These are phyloP conservation scores for Xerocomellus chrysenteron DNA, from an alignment of 768 basidiomycete genomes.

Conservation along the genomic window DNA sequence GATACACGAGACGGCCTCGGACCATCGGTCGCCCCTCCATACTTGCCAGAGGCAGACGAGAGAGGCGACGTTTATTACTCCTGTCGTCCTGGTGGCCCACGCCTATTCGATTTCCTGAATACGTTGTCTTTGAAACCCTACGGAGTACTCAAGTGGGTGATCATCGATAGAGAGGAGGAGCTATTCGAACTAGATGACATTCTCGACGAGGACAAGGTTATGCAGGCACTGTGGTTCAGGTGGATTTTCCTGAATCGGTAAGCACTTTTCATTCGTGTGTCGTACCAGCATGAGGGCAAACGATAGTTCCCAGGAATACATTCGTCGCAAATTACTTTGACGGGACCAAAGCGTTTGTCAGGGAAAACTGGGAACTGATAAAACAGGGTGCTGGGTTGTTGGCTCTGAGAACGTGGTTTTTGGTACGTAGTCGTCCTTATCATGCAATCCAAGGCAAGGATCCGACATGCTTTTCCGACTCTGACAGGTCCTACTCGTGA, in stretches of 20 bases:
- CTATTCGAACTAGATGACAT: conserved; percentile 71
- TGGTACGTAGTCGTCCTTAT: conserved; percentile 40
- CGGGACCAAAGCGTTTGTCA: conserved; percentile 55
- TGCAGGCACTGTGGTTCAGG: conserved; percentile 73
- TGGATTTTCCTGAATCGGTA: conserved; percentile 70
- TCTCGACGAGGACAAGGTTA: conserved; percentile 73
- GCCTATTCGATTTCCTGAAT: conserved; percentile 62
- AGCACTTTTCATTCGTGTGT: conserved; percentile 3
- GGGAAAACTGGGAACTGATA: conserved; percentile 64
- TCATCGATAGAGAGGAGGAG: conserved; percentile 74
- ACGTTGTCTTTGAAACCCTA: conserved; percentile 58
- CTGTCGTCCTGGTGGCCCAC: conserved; percentile 64
- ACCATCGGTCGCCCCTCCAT: conserved; percentile 51
- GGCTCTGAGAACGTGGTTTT: conserved; percentile 58
- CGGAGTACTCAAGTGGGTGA: conserved; percentile 66
- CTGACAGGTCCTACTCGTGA: conserved; percentile 51
- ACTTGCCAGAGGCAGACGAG: conserved; percentile 46
- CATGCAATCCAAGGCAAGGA: neutral
- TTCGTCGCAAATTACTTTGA: conserved; percentile 57
- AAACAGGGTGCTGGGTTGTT: conserved; percentile 67
- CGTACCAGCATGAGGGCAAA: neutral
- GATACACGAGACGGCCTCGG: conserved; percentile 44
- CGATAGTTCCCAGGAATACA: conserved; percentile 36
- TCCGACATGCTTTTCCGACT: neutral
- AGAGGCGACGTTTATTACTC: conserved; percentile 54